phyloP scores from a whole-genome alignment of 1,284 basidiomycete species.

The Leccinum fuscescens region DNA sequence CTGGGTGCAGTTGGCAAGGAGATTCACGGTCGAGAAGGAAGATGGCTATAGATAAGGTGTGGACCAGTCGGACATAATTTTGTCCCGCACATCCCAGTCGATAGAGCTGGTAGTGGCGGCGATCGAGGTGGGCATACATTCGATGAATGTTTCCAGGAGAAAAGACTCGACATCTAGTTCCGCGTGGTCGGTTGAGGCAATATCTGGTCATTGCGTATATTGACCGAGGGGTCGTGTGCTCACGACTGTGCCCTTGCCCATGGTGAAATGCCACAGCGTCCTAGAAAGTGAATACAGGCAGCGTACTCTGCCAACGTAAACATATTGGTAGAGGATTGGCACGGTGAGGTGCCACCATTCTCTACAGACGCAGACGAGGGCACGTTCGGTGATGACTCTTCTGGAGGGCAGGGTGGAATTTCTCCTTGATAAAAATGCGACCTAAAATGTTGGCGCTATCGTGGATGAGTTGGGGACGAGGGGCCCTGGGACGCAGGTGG shows the following conservation, averaged over 20 bases:
- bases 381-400: constrained; percentile 32
- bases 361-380: constrained; percentile 25
- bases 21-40: neutral
- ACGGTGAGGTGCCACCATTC: neutral
- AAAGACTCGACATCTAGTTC: constrained; percentile 3
- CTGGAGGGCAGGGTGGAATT: constrained; percentile 11
- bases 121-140: constrained; percentile 25
- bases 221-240: constrained; percentile 22
- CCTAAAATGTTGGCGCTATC: constrained; percentile 17
- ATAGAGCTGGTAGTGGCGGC: neutral
- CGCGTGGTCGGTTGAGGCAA: neutral
- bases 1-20: constrained; percentile 17
- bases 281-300: constrained; percentile 25
- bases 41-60: neutral
- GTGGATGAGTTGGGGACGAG: neutral
- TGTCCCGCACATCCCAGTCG: neutral
- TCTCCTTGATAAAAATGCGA: constrained; percentile 1
- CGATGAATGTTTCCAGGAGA: constrained; percentile 19
- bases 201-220: neutral
- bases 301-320: constrained; percentile 27
- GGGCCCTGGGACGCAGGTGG: constrained; percentile 29
- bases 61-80: constrained; percentile 18
- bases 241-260: constrained; percentile 7
- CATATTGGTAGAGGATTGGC: constrained; percentile 6
- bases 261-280: constrained; percentile 18